Evolutionary conservation across 805 yeast genomes (phyloP), one percentile per base, ranked within the genome.

Genomic region (Diddensiella santjacobensis): DNA sequence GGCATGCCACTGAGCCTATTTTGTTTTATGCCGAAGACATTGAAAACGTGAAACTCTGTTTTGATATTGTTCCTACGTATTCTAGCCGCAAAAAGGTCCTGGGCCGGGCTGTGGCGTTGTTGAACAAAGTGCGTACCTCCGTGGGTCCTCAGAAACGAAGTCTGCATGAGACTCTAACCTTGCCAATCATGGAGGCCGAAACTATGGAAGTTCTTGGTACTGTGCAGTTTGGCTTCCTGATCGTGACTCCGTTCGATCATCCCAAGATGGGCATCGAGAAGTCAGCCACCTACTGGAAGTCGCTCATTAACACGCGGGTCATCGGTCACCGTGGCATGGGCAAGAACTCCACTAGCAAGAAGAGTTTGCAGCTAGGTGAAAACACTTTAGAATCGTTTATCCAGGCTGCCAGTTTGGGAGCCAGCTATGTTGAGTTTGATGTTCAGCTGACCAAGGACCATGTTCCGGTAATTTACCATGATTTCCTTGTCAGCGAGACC

Each of bases 281-380:
- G 57, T 77, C 87, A 1, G 84, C 86, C 45, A 83, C 93, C 1
- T 90, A 89, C 68, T 91, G 97, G 97, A 87, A 85, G 60, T 87
- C 93, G 11, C 71, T 88, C 47, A 89, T 86, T 3, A 78, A 91
- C 0, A 87, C 96, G 1, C 75, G 96, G 51, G 96, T 91, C 22
- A 91, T 91, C 67, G 98, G 98, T 1, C 98, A 91, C 66, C 78
- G 98, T 60, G 98, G 98, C 3, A 72, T 88, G 54, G 98, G 98
- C 56, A 90, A 89, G 71, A 91, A 91, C 67, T 75, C 78, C 44
- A 75, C 81, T 49, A 75, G 77, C 38, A 75, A 83, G 41, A 82
- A 79, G 53, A 85, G 96, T 2, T 74, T 91, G 60, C 98, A 91
- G 66, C 74, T 91, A 51, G 98, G 98, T 37, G 98, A 91, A 61